phyloP scores from a whole-genome alignment of 2,329 filamentous ascomycete species.

The Didymella segeticola region DNA sequence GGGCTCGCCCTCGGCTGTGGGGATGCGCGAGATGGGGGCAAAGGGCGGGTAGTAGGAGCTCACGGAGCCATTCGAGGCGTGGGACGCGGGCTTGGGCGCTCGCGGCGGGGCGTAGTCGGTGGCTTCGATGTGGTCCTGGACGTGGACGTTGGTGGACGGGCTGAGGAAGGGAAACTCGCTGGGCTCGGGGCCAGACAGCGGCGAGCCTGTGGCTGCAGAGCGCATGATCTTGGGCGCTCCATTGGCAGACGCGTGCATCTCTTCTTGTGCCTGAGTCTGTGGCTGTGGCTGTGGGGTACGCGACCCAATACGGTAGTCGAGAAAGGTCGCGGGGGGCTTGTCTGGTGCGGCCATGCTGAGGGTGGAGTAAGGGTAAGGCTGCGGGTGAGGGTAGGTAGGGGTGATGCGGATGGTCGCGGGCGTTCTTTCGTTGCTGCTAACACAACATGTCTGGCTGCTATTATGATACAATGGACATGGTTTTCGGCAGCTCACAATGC shows the following conservation, averaged over 20 bases:
- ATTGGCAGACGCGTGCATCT: slow-evolving; percentile 25
- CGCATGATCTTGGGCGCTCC: slow-evolving; percentile 39
- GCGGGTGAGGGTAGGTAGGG: too few species aligned
- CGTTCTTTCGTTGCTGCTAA: slow-evolving; percentile 4
- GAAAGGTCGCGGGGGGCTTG: slow-evolving; percentile 3
- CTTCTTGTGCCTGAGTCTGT: slow-evolving; percentile 32
- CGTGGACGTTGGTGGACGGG: slow-evolving; percentile 18
- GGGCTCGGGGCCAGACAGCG: slow-evolving; percentile 35
- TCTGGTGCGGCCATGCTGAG: slow-evolving; percentile 8
- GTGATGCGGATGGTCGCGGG: slow-evolving; percentile 13
- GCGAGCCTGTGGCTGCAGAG: slow-evolving; percentile 40
- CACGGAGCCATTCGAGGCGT: slow-evolving; percentile 32
- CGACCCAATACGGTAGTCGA: not conserved
- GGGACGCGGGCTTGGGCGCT: slow-evolving; percentile 27
- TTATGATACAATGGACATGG: too few species aligned
- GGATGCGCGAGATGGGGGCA: slow-evolving; percentile 41
- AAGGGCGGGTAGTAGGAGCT: slow-evolving; percentile 38
- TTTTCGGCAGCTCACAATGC: too few species aligned
- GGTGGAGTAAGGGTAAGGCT: not conserved
- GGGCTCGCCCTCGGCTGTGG: slow-evolving; percentile 40
- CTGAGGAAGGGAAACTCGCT: slow-evolving; percentile 47
- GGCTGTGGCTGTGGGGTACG: too few species aligned
- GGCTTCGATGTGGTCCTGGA: slow-evolving; percentile 26
- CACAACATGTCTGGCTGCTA: too few species aligned
- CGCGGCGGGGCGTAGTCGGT: slow-evolving; percentile 23